Base-by-base conservation (phyloP, 116 monocot genomes). In the Dioscorea cayenensis region DNA sequence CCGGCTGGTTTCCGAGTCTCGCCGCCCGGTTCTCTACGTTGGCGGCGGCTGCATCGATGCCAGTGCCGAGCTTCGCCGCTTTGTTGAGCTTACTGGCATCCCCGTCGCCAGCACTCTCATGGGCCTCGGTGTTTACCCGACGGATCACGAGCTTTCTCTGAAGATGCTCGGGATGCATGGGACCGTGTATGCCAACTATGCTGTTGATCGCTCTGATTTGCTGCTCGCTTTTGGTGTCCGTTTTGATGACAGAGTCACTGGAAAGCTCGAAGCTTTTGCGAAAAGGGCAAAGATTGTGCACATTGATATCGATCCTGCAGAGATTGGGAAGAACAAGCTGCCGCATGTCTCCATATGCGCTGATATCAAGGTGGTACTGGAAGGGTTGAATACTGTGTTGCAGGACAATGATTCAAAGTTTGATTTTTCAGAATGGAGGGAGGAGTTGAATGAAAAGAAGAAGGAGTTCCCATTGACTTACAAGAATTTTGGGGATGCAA, bases 131-230 rank as follows among this genome's bases (percentile, higher is more conserved):
- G 71, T 49, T 17, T 86, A 72, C 35, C 81, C 90, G 4, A 77
- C 80, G 8, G 72, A 75, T 3, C 84, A 77, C 11, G 68, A 81
- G 14, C 78, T 84, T 14, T 91, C 86, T 0, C 67, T 95, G 36
- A 81, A 84, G 37, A 95, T 95, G 95, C 81, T 95, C n/a, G 91
- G 95, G 8, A 91, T 88, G 88, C 89, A 91, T 70, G 95, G 89
- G 2, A 95, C 91, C 0, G 88, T 88, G 7, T 86, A 86, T 49
- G 95, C 95, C 1, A 95, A 95, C 29, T 91, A 88, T 38, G 91
- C 91, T 11, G 66, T 91, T 16, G 86, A 91, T 20, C 55, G 82
- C 61, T 81, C 85, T 6, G 91, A 94, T 49, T 75, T 94, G 36
- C 67, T 95, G 70, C 80, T 95, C 25, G 95, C 95, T 14, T 88